phyloP scores from a whole-genome alignment of 345 rosid species.

The Moringa oleifera region DNA sequence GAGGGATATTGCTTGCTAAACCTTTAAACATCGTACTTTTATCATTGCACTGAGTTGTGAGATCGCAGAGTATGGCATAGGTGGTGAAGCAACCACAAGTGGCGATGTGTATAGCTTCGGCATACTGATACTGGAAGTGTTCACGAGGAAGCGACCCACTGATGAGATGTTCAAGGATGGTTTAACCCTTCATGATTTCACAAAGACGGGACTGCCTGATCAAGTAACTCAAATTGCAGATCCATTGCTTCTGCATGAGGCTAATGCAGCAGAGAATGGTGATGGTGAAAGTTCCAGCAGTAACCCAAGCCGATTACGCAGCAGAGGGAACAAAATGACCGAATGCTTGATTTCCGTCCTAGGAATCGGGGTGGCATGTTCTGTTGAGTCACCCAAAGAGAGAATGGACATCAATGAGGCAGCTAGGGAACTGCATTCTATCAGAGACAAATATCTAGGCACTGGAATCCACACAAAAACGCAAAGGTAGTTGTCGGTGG shows the following conservation, averaged over 20 bases:
- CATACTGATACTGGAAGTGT: conserved; percentile 4
- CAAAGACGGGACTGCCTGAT: conserved; percentile 2
- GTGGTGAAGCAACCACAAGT: background rate
- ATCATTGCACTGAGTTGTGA: background rate
- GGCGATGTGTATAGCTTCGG: conserved; percentile 10
- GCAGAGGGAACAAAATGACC: background rate
- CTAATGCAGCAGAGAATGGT: background rate
- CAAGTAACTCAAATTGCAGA: background rate
- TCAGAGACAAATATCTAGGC: conserved; percentile 1
- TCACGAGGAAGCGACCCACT: conserved; percentile 4
- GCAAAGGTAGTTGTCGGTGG: background rate
- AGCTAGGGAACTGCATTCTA: background rate
- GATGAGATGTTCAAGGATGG: background rate
- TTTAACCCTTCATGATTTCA: background rate
- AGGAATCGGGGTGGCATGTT: conserved; percentile 13
- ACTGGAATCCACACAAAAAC: background rate
- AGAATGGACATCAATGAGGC: conserved; percentile 10
- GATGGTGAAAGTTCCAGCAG: background rate
- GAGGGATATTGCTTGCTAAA: conserved; percentile 10
- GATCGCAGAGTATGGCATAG: conserved; percentile 5
- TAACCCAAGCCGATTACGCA: background rate
- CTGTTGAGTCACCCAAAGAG: conserved; percentile 9
- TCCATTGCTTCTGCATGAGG: background rate
- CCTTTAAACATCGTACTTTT: too few relatives aligned
- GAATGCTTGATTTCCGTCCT: conserved; percentile 2